Evolutionary conservation across 345 rosid species (phyloP).

Genomic region (Rhodomyrtus tomentosa): DNA sequence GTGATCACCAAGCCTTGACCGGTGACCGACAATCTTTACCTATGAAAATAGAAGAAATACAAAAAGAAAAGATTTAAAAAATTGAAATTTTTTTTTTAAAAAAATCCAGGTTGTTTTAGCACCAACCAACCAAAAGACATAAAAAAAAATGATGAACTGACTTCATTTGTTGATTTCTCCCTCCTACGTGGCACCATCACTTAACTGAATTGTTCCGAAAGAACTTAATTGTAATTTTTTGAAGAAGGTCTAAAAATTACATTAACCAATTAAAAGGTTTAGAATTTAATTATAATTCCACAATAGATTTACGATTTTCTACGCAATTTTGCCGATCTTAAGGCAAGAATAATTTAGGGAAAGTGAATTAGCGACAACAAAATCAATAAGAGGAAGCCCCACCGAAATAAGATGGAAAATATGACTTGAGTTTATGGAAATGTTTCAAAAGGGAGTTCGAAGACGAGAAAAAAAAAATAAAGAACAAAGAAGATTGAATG

Average conservation of each 20-base stretch:
- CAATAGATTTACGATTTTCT: rapidly evolving
- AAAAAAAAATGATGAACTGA: not conserved
- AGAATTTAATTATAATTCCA: not conserved
- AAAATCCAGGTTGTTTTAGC: too few species aligned
- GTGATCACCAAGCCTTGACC: too few species aligned
- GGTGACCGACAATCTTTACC: too few species aligned
- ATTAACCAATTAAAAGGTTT: not conserved
- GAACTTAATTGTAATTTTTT: not conserved
- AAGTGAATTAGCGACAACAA: not conserved
- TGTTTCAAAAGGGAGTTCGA: not conserved
- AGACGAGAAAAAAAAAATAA: not conserved
- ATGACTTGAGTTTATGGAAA: not conserved
- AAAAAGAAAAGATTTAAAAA: too few species aligned
- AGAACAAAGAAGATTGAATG: not conserved
- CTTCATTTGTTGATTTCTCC: not conserved
- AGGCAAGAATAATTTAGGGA: not conserved
- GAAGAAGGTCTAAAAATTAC: not conserved
- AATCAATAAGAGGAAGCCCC: not conserved
- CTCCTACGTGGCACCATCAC: rapidly evolving
- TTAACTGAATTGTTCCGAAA: not conserved
- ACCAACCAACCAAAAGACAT: too few species aligned
- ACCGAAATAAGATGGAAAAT: not conserved
- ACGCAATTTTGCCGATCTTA: not conserved
- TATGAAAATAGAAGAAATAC: too few species aligned
- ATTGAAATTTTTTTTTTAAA: too few species aligned